phyloP scores from a whole-genome alignment of 1,284 basidiomycete genomes.

The Caloboletus firmus region DNA sequence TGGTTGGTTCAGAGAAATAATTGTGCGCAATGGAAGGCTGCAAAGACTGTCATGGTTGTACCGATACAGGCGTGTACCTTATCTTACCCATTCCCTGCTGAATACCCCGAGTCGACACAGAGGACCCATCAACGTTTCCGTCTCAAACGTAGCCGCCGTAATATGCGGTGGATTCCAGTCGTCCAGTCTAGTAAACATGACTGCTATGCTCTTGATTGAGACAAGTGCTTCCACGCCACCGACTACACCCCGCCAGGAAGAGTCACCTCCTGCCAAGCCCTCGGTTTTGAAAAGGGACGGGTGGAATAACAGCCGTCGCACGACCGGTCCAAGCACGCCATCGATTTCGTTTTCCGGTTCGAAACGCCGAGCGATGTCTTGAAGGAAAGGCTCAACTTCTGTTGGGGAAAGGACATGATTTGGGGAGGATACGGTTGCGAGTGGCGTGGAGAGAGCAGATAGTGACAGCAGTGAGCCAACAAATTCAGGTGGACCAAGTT shows the following conservation, averaged over 20 bases:
- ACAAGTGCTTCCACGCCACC: constrained; percentile 81
- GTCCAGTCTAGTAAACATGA: constrained; percentile 70
- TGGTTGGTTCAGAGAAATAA: constrained; percentile 86
- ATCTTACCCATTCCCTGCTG: constrained; percentile 80
- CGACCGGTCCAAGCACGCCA: constrained; percentile 56
- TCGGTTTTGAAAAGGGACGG: constrained; percentile 60
- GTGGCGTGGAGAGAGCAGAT: constrained; percentile 62
- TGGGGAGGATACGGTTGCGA: constrained; percentile 18
- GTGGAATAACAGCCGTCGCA: constrained; percentile 60
- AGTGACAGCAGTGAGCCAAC: constrained; percentile 72
- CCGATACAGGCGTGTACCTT: constrained; percentile 12
- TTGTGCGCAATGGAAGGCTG: constrained; percentile 76
- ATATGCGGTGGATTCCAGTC: constrained; percentile 68
- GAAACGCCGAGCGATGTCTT: constrained; percentile 70
- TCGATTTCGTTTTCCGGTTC: constrained; percentile 62
- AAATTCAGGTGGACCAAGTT: constrained; percentile 75
- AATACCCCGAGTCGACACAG: constrained; percentile 82
- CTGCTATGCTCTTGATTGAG: constrained; percentile 81
- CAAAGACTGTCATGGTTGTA: constrained; percentile 9
- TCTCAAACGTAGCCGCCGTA: constrained; percentile 64
- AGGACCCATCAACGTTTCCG: constrained; percentile 72
- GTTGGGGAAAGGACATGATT: constrained; percentile 41
- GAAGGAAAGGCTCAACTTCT: constrained; percentile 70
- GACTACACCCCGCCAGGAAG: constrained; percentile 84
- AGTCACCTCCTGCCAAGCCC: constrained; percentile 66